Evolutionary conservation across 768 basidiomycete species (phyloP), one percentile per base, ranked within the genome.

Genomic region (Leccinum subgranulosum): DNA sequence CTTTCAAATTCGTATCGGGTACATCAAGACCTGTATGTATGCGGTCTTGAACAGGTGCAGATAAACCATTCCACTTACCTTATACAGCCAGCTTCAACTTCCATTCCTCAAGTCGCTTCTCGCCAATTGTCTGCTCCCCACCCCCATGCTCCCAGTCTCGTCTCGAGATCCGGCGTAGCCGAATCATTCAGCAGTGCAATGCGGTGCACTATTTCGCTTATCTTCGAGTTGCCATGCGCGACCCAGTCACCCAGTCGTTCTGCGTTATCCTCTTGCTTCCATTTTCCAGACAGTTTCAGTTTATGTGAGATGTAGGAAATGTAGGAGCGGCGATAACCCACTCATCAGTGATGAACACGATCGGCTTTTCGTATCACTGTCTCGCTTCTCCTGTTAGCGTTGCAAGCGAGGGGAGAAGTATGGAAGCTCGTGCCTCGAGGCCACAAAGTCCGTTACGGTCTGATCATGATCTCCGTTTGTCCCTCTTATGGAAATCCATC

Each of bases 341-440:
- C 25, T 46, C 15, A 39, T 50, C 19, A 34, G 27, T 36, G 6
- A 21, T 6, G 9, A 4, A 51, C 21, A 21, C 19, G 4, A 7
- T 23, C 15, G 1, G 28, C 23, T 5, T 21, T 52, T 10, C 4
- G 17, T 27, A 3, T 11, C 15, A 43, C 6, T 34, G 14, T 23
- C 39, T 19, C 17, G n/a, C 14, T 25, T 28, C 11, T 17, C 6
- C n/a, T 6, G 8, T 10, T 4, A 33, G 31, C 7, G 28, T 31
- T 31, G 5, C 27, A n/a, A 14, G 31, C 6, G 27, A 51, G 41
- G n/a, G 5, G 41, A 19, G 19, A 21, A 48, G 28, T 12, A 11
- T 17, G 3, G 14, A 56, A 34, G 29, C 50, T 54, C 57, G 31
- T 63, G 64, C 41, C 41, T 43, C 41, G 7, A 43, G 41, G 41